Percentiles rank a stretch among this genome's conserved stretches.
phyloP scores from a whole-genome alignment of 192 early-diverging fungal species.

The Podila horticola region DNA sequence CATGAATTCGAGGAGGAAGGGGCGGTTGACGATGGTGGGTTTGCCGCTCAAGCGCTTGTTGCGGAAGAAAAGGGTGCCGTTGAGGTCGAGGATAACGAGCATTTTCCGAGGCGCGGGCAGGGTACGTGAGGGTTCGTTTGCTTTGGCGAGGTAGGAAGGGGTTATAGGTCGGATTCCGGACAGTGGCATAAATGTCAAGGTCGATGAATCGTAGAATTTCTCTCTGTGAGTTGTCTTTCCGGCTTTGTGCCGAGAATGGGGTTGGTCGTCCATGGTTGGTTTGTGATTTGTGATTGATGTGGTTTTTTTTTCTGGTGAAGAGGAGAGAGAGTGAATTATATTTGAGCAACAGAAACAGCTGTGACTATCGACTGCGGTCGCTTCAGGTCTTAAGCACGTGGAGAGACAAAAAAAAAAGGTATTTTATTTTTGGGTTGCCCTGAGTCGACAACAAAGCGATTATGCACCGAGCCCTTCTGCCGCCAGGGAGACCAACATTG shows the following conservation, averaged over 20 bases:
- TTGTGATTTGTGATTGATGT: too few species aligned
- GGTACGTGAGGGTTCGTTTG: background rate
- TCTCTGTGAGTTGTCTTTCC: background rate
- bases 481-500: too few species aligned
- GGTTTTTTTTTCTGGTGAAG: too few species aligned
- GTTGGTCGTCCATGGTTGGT: background rate
- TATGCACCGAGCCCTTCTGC: too few species aligned
- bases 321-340: too few species aligned
- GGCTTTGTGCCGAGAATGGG: background rate
- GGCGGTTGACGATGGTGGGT: constrained; percentile 52
- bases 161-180: constrained; percentile 29
- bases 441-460: too few species aligned
- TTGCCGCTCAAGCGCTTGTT: background rate
- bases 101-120: constrained; percentile 19
- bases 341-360: too few species aligned
- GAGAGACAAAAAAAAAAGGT: too few species aligned
- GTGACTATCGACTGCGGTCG: too few species aligned
- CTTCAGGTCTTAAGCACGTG: too few species aligned
- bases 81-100: constrained; percentile 76
- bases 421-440: too few species aligned
- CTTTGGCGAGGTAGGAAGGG: constrained; percentile 5
- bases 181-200: constrained; percentile 15
- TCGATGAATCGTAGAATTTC: constrained; percentile 1
- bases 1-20: constrained; percentile 63
- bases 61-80: constrained; percentile 74